Evolutionary conservation across 139 green algal genomes (phyloP), one percentile per base, ranked within the genome.

Genomic region (Closterium sp.): DNA sequence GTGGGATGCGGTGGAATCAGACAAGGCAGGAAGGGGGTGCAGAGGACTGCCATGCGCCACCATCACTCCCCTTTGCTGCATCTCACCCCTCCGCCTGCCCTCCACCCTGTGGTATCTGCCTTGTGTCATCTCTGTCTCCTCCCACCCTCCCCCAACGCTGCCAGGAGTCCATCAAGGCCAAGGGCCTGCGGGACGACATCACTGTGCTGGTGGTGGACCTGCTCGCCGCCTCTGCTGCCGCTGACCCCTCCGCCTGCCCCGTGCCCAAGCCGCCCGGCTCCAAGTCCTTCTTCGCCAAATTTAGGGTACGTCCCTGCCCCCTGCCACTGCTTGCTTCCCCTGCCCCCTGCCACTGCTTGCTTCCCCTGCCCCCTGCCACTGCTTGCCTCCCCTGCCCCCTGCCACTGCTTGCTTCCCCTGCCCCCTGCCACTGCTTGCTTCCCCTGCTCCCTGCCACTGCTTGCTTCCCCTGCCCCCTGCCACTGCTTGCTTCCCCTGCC

Each of bases 141-240:
- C 43, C 23, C 8, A 25, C 43, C 10, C 43, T 28, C 0, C 43
- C 43, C 43, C 10, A n/a, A n/a, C 55, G 2, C 25, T 28, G 9
- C 3, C 90, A 94, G 36, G 81, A 88, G 21, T 66, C 90, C 83
- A 86, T 88, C 55, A 88, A 88, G 64, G 81, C 88, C n/a, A 33
- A 84, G 9, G 95, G 95, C 64, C 93, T 98, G 86, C 91, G 94
- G 12, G 97, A 98, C 87, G 97, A 98, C 94, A 97, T 97, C 16
- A 96, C 96, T 35, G 92, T 98, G 66, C 94, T 98, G 6, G 93
- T 98, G 1, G 88, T 96, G 1, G 97, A 98, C 93, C 85, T 98
- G 83, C 85, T 97, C 25, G 84, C 87, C 4, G 93, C 93, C 32
- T 34, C 91, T 33, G 30, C 33, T 31, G 55, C 34, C 31, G 55